Evolutionary conservation across 441 rosid species (phyloP).

Genomic region (Sinapis alba): DNA sequence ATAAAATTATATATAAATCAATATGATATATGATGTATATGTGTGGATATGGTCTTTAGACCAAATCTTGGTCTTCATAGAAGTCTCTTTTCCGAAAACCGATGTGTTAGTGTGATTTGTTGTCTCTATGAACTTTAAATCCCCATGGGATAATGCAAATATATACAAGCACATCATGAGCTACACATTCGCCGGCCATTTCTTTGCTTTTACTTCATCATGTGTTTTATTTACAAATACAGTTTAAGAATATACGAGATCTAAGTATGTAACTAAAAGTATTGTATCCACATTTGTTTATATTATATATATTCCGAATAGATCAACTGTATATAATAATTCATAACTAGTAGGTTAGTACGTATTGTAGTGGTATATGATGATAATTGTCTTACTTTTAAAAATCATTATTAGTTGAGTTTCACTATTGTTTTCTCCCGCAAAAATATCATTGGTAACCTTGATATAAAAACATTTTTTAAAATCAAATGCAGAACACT

Average conservation of each 20-base stretch:
- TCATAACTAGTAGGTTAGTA: not conserved
- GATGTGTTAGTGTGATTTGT: conserved; percentile 35
- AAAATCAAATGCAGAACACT: not conserved
- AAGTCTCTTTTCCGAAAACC: conserved; percentile 39
- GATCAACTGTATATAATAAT: not conserved
- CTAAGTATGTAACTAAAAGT: not conserved
- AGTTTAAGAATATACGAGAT: not conserved
- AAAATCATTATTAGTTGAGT: not conserved
- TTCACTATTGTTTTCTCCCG: no score
- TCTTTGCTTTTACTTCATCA: conserved; percentile 18
- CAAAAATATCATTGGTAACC: not conserved
- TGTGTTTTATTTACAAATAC: not conserved
- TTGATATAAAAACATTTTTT: not conserved
- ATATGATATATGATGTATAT: not conserved
- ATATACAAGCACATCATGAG: conserved; percentile 37
- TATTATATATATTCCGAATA: not conserved
- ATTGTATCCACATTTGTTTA: not conserved
- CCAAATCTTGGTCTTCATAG: conserved; percentile 41
- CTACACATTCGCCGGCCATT: conserved; percentile 12
- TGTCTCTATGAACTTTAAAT: conserved; percentile 35
- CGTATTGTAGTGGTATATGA: conserved; percentile 1
- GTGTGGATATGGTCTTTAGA: conserved; percentile 37
- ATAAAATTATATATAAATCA: not conserved
- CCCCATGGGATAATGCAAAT: conserved; percentile 18
- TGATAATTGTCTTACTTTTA: not conserved